Evolutionary conservation across 2,329 filamentous ascomycete species (phyloP).

Genomic region (Pleoardoris graminearum): DNA sequence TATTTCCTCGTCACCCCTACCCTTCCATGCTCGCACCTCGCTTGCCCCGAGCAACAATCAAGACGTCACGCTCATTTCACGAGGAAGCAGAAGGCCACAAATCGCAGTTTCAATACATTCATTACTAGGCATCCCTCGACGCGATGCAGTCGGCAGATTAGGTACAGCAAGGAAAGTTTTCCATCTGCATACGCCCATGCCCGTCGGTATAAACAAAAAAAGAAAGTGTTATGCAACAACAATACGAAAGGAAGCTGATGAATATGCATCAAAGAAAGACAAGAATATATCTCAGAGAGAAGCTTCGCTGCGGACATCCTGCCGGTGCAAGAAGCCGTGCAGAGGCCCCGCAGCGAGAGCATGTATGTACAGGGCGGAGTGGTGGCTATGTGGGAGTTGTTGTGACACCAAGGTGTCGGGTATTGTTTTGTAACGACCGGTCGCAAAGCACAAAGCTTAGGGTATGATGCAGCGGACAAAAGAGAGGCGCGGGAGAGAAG

Average conservation of each 20-base stretch:
- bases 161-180: constrained; percentile 9
- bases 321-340: background rate
- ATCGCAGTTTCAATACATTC: constrained; percentile 9
- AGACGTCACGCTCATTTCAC: too few species aligned
- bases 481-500: constrained; percentile 12
- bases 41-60: too few species aligned
- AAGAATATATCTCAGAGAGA: constrained; percentile 4
- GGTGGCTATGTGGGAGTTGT: constrained; percentile 3
- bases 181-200: constrained; percentile 11
- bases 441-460: constrained; percentile 27
- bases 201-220: constrained; percentile 6
- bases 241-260: constrained; percentile 4
- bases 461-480: constrained; percentile 16
- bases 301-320: background rate
- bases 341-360: background rate
- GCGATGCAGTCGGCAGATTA: constrained; percentile 5
- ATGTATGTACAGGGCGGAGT: constrained; percentile 12
- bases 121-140: constrained; percentile 11
- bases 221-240: constrained; percentile 8
- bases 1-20: too few species aligned
- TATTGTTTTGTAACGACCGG: constrained; percentile 42
- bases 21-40: background rate
- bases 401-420: constrained; percentile 32
- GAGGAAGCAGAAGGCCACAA: background rate
- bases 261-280: constrained; percentile 12